Conservation (phyloP, 495 filamentous ascomycete species). For the Pseudomonodictys pantanalensis region DNA sequence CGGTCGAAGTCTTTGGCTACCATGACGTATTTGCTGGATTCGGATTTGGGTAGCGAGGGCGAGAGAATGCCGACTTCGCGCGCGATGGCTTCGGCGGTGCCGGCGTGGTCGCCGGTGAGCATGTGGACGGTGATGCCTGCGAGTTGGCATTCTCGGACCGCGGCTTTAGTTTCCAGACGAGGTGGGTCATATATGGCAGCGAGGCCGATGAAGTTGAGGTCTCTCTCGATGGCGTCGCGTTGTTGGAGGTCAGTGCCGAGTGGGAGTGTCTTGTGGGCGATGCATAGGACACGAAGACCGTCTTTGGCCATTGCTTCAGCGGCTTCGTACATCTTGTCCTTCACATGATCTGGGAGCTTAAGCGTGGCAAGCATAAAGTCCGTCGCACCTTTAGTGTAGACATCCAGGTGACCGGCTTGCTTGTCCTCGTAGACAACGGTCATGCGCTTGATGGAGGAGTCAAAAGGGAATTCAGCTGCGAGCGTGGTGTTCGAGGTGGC, state of each 20-base stretch:
- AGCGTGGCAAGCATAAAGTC: constrained; percentile 53
- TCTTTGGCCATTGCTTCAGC: constrained; percentile 53
- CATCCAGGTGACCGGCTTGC: constrained; percentile 38
- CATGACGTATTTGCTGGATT: constrained; percentile 50
- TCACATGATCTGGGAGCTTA: constrained; percentile 41
- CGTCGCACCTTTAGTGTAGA: constrained; percentile 58
- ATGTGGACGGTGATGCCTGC: constrained; percentile 59
- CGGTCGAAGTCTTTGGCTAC: constrained; percentile 63
- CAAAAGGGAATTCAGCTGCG: constrained; percentile 56
- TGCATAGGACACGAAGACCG: constrained; percentile 57
- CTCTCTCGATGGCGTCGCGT: constrained; percentile 54
- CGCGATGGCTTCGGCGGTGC: constrained; percentile 57
- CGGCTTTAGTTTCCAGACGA: constrained; percentile 58
- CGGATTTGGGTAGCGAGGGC: constrained; percentile 16
- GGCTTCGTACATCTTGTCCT: constrained; percentile 41
- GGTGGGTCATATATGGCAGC: constrained; percentile 73
- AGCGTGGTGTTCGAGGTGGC: constrained; percentile 42
- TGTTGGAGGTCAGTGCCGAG: constrained; percentile 37
- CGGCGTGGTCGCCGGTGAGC: constrained; percentile 59
- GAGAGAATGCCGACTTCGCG: constrained; percentile 47
- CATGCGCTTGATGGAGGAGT: constrained; percentile 59
- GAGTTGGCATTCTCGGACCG: constrained; percentile 51
- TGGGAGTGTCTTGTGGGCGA: constrained; percentile 45
- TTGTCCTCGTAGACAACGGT: constrained; percentile 50
- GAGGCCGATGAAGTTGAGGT: constrained; percentile 61